Conservation (phyloP, 176 grass and related monocot genomes). For the Cymbopogon citratus region DNA sequence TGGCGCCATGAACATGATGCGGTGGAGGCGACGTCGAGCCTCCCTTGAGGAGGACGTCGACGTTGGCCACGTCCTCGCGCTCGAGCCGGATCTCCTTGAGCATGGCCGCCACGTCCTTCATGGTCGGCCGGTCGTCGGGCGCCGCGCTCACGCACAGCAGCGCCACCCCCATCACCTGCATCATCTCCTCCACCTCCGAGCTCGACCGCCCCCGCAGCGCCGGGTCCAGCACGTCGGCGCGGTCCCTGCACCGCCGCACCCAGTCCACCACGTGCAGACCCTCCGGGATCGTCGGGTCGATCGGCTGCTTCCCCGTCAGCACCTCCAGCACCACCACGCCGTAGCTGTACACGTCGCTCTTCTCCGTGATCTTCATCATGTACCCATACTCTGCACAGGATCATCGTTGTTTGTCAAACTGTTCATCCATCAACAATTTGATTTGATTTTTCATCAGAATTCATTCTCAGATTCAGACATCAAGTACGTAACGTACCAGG, state of each 20-base stretch:
- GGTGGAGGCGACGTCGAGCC: constrained; percentile 5
- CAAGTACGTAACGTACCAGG: constrained; percentile 42
- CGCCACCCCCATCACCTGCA: constrained; percentile 81
- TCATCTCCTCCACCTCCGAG: constrained; percentile 78
- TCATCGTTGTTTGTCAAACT: too few species aligned
- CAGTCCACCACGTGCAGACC: constrained; percentile 80
- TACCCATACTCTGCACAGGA: constrained; percentile 81
- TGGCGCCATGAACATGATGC: background rate
- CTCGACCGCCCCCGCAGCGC: constrained; percentile 35
- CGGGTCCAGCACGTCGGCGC: constrained; percentile 55
- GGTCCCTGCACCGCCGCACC: constrained; percentile 63
- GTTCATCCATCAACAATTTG: too few species aligned
- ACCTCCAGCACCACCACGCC: constrained; percentile 97
- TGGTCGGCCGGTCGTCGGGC: constrained; percentile 77
- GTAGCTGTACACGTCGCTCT: constrained; percentile 98
- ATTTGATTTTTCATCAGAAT: too few species aligned
- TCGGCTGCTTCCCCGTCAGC: constrained; percentile 85
- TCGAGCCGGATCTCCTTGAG: constrained; percentile 85
- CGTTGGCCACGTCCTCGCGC: constrained; percentile 61
- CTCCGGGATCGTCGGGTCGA: constrained; percentile 84
- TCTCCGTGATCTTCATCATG: constrained; percentile 96
- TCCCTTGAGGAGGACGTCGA: constrained; percentile 64
- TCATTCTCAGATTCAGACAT: background rate
- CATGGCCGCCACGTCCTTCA: constrained; percentile 94
- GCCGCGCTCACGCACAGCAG: constrained; percentile 65